Evolutionary conservation across 768 basidiomycete genomes (phyloP).

Genomic region (Lentinula lateritia): DNA sequence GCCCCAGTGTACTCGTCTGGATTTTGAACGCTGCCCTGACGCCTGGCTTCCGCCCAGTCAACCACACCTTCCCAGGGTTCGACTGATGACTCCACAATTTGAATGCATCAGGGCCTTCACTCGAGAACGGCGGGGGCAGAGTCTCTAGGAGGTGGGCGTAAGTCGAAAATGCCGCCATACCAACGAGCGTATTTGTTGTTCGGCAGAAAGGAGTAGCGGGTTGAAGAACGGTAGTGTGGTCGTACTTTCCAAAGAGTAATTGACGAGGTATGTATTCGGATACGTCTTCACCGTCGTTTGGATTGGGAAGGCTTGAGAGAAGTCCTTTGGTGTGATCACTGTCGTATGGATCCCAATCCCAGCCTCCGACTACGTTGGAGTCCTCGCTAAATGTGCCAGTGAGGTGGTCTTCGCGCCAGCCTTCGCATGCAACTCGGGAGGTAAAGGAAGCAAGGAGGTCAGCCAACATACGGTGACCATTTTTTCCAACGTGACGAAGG

Average conservation of each 20-base stretch:
- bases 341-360: neutral
- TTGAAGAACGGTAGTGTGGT: neutral
- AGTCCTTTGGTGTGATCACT: neutral
- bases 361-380: neutral
- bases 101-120: neutral
- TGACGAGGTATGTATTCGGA: neutral
- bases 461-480: neutral
- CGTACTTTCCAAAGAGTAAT: neutral
- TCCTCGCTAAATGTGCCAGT: neutral
- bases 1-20: neutral
- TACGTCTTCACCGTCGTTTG: neutral
- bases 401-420: neutral
- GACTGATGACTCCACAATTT: neutral
- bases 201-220: neutral
- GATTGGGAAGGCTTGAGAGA: neutral
- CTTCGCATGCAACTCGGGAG: constrained; percentile 1
- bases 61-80: constrained; percentile 1
- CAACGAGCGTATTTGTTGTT: neutral
- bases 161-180: neutral
- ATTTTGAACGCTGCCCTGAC: neutral
- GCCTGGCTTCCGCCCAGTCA: neutral
- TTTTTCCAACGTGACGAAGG: neutral
- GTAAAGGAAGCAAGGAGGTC: neutral
- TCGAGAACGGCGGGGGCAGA: neutral
- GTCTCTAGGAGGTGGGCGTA: neutral